Evolutionary conservation across 2,329 filamentous ascomycete genomes (phyloP), one percentile per base, ranked within the genome.

Genomic region (Tolypocladium cylindrosporum): DNA sequence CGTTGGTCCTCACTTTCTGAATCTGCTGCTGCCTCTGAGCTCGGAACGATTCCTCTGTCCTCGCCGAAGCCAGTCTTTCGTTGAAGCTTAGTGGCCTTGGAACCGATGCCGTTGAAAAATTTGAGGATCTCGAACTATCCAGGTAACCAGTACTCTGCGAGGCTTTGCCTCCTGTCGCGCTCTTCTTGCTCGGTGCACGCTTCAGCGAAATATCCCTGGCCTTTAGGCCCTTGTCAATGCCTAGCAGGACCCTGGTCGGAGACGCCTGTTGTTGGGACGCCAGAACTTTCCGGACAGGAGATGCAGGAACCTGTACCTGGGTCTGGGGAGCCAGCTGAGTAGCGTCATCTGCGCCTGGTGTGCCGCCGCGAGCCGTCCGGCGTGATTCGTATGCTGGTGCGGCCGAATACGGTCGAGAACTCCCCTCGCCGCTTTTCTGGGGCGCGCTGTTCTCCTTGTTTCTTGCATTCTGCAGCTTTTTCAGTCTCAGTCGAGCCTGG

Each of bases 141-240:
- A 83, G 64, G 62, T 77, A 79, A 11, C 74, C 73, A 14, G 72
- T 74, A 40, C 59, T 61, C 16, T 66, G 64, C 11, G 58, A 55
- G 8, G 62, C 53, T 8, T 64, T 61, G 14, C 58, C 55, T 56
- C 60, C 58, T 61, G 61, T 31, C 59, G 62, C 24, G 48, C 67
- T 62, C 55, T 73, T 75, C 37, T 77, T 68, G 58, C 75, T 80
- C 2, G 85, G 79, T 3, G 90, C 85, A 63, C 90, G 81, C 71
- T 90, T 94, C 36, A 97, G 75, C 3, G 92, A 97, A 39, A 97
- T 80, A 65, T 97, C 91, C 59, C 84, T 84, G 2, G 87, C 91
- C 65, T 80, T 88, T 41, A 92, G 75, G 1, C 91, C 91, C 69
- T 96, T 95, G 72, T 96, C 92, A 61, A 97, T 95, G 6, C 94